Evolutionary conservation across 139 green algal species (phyloP).

Genomic region (Pleodorina starrii): DNA sequence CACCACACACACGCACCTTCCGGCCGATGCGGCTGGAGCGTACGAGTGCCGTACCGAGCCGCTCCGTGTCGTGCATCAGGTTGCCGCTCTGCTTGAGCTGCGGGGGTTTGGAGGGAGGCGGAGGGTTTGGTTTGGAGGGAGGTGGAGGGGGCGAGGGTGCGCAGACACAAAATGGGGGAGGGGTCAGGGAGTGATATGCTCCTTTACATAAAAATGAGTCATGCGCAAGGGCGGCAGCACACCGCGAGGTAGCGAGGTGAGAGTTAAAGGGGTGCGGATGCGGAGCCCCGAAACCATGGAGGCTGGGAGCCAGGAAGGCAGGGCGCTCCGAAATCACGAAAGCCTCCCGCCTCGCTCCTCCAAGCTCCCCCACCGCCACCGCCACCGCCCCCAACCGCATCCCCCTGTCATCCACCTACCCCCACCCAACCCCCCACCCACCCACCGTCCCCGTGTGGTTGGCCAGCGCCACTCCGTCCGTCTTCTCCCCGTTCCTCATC

Average conservation of each 20-base stretch:
- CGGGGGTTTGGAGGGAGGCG: background rate
- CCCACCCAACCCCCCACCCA: too few species aligned
- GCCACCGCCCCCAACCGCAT: background rate
- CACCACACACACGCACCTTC: background rate
- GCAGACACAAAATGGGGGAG: too few species aligned
- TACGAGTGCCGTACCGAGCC: slow-evolving; percentile 58
- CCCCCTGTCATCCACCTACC: background rate
- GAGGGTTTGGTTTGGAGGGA: background rate
- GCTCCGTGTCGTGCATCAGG: slow-evolving; percentile 54
- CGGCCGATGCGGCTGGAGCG: slow-evolving; percentile 44
- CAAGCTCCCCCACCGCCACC: background rate
- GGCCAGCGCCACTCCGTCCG: slow-evolving; percentile 51
- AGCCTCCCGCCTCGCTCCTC: background rate
- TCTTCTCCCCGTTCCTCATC: slow-evolving; percentile 63
- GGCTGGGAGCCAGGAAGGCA: too few species aligned
- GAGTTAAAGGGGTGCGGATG: too few species aligned
- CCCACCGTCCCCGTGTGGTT: slow-evolving; percentile 60
- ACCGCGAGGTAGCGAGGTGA: too few species aligned
- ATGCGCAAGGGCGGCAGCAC: too few species aligned
- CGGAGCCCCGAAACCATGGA: too few species aligned
- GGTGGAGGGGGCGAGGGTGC: background rate
- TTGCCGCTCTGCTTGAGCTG: slow-evolving; percentile 59
- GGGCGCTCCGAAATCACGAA: background rate
- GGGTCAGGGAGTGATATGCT: too few species aligned
- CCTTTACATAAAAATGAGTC: too few species aligned